These are phyloP conservation scores for Lactarius deliciosus DNA, from an alignment of 768 basidiomycete genomes.

Conservation along the genomic window DNA sequence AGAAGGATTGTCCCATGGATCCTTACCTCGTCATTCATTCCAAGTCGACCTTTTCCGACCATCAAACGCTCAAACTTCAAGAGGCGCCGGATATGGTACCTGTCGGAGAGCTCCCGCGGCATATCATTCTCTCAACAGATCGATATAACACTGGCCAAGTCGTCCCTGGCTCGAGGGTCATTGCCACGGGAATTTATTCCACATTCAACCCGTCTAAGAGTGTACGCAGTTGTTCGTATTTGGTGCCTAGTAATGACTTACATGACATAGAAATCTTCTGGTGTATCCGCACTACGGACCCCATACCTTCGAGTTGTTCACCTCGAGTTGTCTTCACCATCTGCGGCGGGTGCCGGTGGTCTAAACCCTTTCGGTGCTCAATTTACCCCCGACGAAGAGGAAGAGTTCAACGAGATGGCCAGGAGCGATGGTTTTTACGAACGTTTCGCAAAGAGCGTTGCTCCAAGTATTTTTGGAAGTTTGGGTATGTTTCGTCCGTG, in stretches of 20 bases:
- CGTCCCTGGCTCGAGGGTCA: conserved; percentile 92
- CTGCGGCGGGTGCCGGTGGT: conserved; percentile 62
- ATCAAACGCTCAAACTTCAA: conserved; percentile 94
- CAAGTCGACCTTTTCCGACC: conserved; percentile 91
- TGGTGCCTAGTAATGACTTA: background rate
- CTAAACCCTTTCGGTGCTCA: conserved; percentile 84
- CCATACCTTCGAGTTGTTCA: conserved; percentile 94
- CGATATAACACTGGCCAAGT: conserved; percentile 90
- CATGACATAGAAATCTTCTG: conserved; percentile 61
- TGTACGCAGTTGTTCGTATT: conserved; percentile 43
- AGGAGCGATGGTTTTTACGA: conserved; percentile 90
- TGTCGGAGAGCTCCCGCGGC: conserved; percentile 94
- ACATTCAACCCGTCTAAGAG: conserved; percentile 90
- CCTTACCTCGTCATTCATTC: conserved; percentile 95
- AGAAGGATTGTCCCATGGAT: conserved; percentile 94
- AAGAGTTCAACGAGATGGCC: conserved; percentile 91
- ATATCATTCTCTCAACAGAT: conserved; percentile 91
- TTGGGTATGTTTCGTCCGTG: conserved; percentile 54
- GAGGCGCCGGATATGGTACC: conserved; percentile 99
- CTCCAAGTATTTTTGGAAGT: conserved; percentile 95
- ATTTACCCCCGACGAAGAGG: conserved; percentile 95
- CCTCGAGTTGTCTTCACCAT: conserved; percentile 83
- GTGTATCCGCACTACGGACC: conserved; percentile 87
- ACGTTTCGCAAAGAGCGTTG: conserved; percentile 89
- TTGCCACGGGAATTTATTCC: conserved; percentile 95